Conservation (phyloP, 345 rosid species). For the Rhodomyrtus tomentosa region DNA sequence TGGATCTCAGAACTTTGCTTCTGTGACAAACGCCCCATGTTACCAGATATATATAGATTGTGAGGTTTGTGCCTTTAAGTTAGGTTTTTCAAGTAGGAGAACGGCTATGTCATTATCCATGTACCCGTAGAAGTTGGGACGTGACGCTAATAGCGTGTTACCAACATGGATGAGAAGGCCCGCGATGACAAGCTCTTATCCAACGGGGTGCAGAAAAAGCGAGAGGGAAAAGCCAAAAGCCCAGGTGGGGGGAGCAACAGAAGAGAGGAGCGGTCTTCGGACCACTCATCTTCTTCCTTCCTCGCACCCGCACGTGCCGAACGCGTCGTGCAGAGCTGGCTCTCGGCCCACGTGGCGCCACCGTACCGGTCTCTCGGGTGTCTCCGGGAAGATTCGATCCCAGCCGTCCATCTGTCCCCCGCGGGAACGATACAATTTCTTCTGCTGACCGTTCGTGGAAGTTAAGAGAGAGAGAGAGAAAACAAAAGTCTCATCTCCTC, state of each 20-base stretch:
- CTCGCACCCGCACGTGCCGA: neutral
- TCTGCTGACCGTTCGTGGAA: slow-evolving; percentile 36
- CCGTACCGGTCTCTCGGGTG: neutral
- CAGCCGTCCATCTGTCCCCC: slow-evolving; percentile 28
- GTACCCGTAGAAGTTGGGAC: too few species aligned
- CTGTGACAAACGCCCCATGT: too few species aligned
- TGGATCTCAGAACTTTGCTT: too few species aligned
- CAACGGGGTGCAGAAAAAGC: too few species aligned
- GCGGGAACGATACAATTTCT: slow-evolving; percentile 2
- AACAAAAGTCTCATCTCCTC: neutral
- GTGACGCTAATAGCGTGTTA: too few species aligned
- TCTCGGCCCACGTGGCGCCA: neutral
- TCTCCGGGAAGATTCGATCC: slow-evolving; percentile 7
- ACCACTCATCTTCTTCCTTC: neutral
- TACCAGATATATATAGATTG: too few species aligned
- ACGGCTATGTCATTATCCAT: too few species aligned
- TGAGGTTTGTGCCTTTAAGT: too few species aligned
- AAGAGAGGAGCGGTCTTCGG: neutral
- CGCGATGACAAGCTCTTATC: too few species aligned
- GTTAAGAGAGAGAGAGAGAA: slow-evolving; percentile 7
- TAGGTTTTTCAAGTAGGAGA: too few species aligned
- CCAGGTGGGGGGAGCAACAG: neutral
- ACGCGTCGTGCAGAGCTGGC: neutral
- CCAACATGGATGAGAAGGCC: too few species aligned
- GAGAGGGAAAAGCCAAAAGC: too few species aligned